Percentiles rank a stretch among this genome's conserved stretches.
Conservation (phyloP, 495 filamentous ascomycete species). For the Glarea lozoyensis region DNA sequence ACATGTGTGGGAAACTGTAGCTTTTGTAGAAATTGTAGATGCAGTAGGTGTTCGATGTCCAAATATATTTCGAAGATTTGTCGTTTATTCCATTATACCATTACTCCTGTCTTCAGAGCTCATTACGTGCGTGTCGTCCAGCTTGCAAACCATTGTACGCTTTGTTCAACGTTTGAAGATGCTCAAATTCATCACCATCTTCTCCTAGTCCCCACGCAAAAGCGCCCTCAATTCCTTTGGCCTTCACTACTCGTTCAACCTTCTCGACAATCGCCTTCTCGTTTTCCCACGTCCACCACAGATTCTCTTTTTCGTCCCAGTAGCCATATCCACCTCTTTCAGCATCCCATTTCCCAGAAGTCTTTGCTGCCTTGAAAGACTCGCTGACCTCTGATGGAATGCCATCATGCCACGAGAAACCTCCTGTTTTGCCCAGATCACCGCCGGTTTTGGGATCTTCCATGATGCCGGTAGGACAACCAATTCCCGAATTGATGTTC, state of each 20-base stretch:
- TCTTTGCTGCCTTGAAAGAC: conserved; percentile 42
- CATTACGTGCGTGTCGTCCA: too few relatives aligned
- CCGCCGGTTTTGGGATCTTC: conserved; percentile 56
- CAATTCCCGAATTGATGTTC: conserved; percentile 36
- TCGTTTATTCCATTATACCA: too few relatives aligned
- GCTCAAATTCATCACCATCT: conserved; percentile 50
- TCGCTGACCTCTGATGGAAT: conserved; percentile 34
- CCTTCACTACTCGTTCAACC: conserved; percentile 49
- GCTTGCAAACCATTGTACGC: too few relatives aligned
- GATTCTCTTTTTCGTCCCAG: conserved; percentile 46
- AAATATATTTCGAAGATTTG: too few relatives aligned
- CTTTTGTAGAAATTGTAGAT: too few relatives aligned
- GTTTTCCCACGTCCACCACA: conserved; percentile 76
- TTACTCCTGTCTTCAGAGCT: too few relatives aligned
- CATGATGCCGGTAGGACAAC: conserved; percentile 52
- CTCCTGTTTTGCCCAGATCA: conserved; percentile 54
- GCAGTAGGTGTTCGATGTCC: too few relatives aligned
- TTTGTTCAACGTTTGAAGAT: conserved; percentile 51
- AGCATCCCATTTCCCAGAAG: conserved; percentile 47
- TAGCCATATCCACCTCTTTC: conserved; percentile 59
- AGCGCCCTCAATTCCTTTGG: conserved; percentile 54
- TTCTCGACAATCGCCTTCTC: conserved; percentile 52
- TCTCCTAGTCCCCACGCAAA: conserved; percentile 71
- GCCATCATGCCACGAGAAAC: conserved; percentile 51
- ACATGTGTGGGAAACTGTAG: too few relatives aligned